Conservation (phyloP, 2,329 filamentous ascomycete genomes). For the Xylaria sp. region DNA sequence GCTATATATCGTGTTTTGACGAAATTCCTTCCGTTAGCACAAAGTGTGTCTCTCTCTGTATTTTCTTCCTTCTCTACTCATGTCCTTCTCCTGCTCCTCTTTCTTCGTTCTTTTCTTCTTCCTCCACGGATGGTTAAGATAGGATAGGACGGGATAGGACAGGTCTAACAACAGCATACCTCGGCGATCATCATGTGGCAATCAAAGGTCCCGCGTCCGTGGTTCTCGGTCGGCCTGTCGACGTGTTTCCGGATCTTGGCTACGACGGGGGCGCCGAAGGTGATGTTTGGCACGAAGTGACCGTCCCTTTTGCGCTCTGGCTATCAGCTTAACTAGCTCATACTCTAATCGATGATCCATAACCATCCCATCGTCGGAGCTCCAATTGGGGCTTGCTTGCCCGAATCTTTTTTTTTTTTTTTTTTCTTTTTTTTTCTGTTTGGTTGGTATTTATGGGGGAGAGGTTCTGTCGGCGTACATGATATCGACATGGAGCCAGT, state of each 20-base stretch:
- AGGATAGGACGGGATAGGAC: neutral
- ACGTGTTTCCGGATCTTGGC: slow-evolving; percentile 92
- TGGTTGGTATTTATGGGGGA: slow-evolving; percentile 8
- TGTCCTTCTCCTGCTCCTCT: neutral
- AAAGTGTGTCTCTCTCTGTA: neutral
- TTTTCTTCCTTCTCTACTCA: neutral
- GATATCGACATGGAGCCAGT: slow-evolving; percentile 96
- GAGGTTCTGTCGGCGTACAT: slow-evolving; percentile 62
- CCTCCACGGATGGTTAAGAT: neutral
- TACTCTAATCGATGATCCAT: neutral
- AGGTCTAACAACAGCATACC: slow-evolving; percentile 63
- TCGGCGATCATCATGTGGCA: slow-evolving; percentile 99
- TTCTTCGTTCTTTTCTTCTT: neutral
- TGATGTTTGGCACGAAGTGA: slow-evolving; percentile 98
- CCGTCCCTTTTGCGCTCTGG: slow-evolving; percentile 78
- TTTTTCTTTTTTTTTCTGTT: too few relatives aligned
- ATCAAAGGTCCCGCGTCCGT: slow-evolving; percentile 93
- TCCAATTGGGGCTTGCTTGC: neutral
- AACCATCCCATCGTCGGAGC: neutral
- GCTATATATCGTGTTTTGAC: slow-evolving; percentile 61
- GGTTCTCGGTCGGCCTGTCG: slow-evolving; percentile 73
- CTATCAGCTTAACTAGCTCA: slow-evolving; percentile 21
- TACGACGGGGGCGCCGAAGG: slow-evolving; percentile 94
- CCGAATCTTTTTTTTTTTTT: too few relatives aligned
- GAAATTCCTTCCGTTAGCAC: slow-evolving; percentile 16